Base-by-base conservation (phyloP, 148 eudicot species). In the Camellia japonica region DNA sequence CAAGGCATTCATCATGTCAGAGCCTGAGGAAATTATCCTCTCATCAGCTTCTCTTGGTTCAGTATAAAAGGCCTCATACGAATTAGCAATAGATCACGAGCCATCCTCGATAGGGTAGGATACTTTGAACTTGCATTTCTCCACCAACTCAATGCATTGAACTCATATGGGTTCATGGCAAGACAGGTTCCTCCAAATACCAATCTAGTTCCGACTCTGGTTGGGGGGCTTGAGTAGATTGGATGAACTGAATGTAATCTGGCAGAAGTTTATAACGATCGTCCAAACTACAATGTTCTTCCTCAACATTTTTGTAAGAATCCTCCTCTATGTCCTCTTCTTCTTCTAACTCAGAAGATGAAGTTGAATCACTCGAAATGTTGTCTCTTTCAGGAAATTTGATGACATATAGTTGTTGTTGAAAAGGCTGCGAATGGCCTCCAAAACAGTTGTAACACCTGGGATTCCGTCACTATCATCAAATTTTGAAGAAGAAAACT, bases 121-220 rank as follows among this genome's bases (percentile, higher is more conserved):
- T 30, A 30, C 30, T 30, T 30, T 30, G 30, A 30, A 30, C 30
- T 30, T 30, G 30, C 30, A 30, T 30, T 30, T 30, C 30, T 30
- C 30, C 30, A 30, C 30, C 30, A 30, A 30, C 30, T 30, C 30
- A 30, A 30, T 30, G 30, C 30, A 30, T 30, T 30, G 30, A 30
- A 30, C 30, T 30, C 30, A 30, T 30, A 30, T 30, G 30, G 30
- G 30, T 30, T 0, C 30, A 30, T 30, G 71, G 23, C 6, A 65
- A 7, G 18, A 77, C 60, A 46, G 80, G 62, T 41, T 66, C 80
- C 61, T 77, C 71, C 71, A 77, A 77, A 47, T 77, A 77, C 47
- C n/a, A 65, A 46, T 77, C 80, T 2, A 77, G 54, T 4, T 77
- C 71, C 1, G 80, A 59, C 44, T 77, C 1, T 30, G 38, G 38